These are phyloP conservation scores for Calcarisporium arbuscula DNA, from an alignment of 2,329 filamentous ascomycete species.

Conservation along the genomic window DNA sequence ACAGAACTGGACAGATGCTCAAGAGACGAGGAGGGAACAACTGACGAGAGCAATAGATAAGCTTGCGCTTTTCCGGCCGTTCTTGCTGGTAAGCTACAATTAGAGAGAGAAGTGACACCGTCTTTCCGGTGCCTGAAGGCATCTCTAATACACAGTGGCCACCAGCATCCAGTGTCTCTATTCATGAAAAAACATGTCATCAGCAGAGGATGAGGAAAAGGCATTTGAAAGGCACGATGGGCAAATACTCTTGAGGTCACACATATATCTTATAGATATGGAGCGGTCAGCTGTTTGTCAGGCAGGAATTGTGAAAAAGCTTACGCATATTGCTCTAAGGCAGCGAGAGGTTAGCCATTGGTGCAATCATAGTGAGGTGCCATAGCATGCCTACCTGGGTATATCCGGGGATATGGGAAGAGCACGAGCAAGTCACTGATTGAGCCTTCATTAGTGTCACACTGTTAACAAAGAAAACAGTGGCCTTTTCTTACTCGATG, in stretches of 20 bases:
- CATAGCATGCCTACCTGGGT: conserved; percentile 42
- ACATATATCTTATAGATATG: conserved; percentile 44
- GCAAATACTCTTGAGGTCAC: conserved; percentile 45
- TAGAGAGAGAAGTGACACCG: conserved; percentile 85
- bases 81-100: conserved; percentile 96
- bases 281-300: neutral
- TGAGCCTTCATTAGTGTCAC: conserved; percentile 10
- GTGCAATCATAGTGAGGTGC: no score
- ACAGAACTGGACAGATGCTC: no score
- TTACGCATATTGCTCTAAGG: conserved; percentile 49
- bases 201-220: neutral
- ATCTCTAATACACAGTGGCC: conserved; percentile 97
- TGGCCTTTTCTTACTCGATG: conserved; percentile 34
- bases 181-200: neutral
- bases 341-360: neutral
- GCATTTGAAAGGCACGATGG: neutral
- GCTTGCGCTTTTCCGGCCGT: conserved; percentile 86
- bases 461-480: neutral
- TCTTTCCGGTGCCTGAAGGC: conserved; percentile 98
- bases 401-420: conserved; percentile 54
- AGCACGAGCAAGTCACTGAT: conserved; percentile 49
- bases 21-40: neutral
- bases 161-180: conserved; percentile 78
- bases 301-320: conserved; percentile 16
- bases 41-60: conserved; percentile 92